Evolutionary conservation across 2,329 filamentous ascomycete species (phyloP), one percentile per base, ranked within the genome.

Genomic region (Venturia asperata): DNA sequence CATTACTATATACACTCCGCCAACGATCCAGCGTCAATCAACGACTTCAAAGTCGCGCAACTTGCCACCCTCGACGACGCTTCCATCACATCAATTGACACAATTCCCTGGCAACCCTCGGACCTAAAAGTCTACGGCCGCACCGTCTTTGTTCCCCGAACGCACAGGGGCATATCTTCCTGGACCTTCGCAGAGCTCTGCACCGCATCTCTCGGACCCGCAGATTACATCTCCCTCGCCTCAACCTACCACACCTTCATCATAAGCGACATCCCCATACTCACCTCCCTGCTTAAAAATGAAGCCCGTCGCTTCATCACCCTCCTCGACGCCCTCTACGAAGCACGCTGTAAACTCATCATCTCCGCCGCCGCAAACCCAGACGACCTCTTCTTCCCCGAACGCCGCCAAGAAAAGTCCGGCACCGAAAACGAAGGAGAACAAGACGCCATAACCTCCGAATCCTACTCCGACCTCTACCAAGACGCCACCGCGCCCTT

Each of bases 281-380:
- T 94, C 15, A 86, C 84, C 0, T 74, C 87, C 1, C 76, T 85
- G 1, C 86, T 87, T 73, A 93, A 92, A 75, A 93, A 92, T 73
- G 90, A 93, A 76, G 90, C 90, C 0, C 81, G 90, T 5, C 83
- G 90, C 13, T 86, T 94, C 72, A 93, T 93, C 72, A 92, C 88
- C 0, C 80, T 94, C 1, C 82, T 93, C 1, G 90, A 94, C 71
- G 90, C 90, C 0, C 79, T 91, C 0, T 93, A 93, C 74, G 90
- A 93, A 77, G 87, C 88, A n/a, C 83, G 87, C 9, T 92, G 90
- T 74, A 90, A 90, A 69, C 81, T 93, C 11, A 75, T 91, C 55
- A 81, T 93, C 63, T 81, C 85, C 24, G 90, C 89, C 1, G 82
- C 81, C 49, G 84, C 83, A 1, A 85, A 84, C 0, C 89, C 89